phyloP scores from a whole-genome alignment of 2,329 filamentous ascomycete species.

The Cladosporium oxysporum region DNA sequence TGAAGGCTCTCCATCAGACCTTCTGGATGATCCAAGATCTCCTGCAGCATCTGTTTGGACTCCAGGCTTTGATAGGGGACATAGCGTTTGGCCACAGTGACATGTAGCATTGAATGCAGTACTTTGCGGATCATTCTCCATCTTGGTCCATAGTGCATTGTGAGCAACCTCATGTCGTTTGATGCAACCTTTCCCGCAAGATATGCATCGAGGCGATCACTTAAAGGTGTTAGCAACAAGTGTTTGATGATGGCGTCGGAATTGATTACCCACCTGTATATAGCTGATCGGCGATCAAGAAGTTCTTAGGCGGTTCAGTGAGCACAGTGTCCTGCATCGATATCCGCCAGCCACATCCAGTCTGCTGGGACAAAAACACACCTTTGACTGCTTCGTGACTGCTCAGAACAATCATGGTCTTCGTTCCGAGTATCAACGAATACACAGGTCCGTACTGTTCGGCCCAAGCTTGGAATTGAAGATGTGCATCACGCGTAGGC shows the following conservation, averaged over 20 bases:
- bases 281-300: slow-evolving; percentile 24
- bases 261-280: slow-evolving; percentile 21
- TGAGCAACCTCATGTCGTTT: slow-evolving; percentile 21
- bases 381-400: slow-evolving; percentile 46
- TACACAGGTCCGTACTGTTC: slow-evolving; percentile 24
- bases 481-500: slow-evolving; percentile 31
- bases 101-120: slow-evolving; percentile 50
- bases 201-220: slow-evolving; percentile 22
- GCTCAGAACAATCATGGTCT: slow-evolving; percentile 48
- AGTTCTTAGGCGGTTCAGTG: slow-evolving; percentile 33
- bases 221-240: not conserved
- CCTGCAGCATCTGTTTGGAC: slow-evolving; percentile 54
- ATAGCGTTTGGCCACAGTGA: slow-evolving; percentile 47
- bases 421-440: slow-evolving; percentile 51
- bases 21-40: slow-evolving; percentile 47
- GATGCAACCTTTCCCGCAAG: slow-evolving; percentile 11
- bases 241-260: not conserved
- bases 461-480: slow-evolving; percentile 24
- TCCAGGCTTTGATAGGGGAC: slow-evolving; percentile 58
- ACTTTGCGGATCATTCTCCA: slow-evolving; percentile 42
- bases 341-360: not conserved
- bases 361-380: not conserved
- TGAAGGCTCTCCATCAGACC: slow-evolving; percentile 47
- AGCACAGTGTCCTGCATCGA: not conserved
- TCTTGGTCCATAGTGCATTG: slow-evolving; percentile 24